Conservation (phyloP, 257 asterid genomes). For the Ilex aquifolium region DNA sequence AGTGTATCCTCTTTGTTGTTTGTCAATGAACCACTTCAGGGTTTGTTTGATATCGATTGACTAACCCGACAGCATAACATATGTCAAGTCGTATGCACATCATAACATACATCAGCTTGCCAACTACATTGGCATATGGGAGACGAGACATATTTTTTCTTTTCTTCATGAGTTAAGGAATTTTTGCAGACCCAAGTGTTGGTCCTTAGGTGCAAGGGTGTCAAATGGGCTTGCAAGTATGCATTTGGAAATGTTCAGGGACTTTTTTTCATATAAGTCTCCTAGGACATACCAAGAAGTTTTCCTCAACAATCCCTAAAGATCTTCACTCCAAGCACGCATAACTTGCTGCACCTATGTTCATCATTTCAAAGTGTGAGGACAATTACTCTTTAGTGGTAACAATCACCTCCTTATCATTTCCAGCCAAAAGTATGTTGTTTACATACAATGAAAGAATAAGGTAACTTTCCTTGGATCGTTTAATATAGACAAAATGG, state of each 20-base stretch:
- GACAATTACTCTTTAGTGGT: too few species aligned
- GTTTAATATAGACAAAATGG: too few species aligned
- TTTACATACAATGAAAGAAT: too few species aligned
- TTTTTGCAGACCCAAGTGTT: neutral
- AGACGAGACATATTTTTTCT: neutral
- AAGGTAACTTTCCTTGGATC: too few species aligned
- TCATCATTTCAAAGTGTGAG: neutral
- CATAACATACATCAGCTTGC: neutral
- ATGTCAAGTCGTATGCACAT: neutral
- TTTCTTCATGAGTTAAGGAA: neutral
- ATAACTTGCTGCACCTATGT: neutral
- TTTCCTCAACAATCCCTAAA: neutral
- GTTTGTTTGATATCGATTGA: neutral
- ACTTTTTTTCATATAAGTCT: too few species aligned
- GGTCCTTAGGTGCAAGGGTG: neutral
- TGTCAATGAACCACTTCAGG: neutral
- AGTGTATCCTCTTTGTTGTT: neutral
- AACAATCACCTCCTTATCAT: too few species aligned
- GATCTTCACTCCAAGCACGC: too few species aligned
- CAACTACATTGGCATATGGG: neutral
- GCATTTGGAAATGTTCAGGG: neutral
- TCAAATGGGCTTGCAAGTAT: neutral
- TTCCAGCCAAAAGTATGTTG: too few species aligned
- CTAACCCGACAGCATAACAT: neutral
- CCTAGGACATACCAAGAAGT: too few species aligned